Base-by-base conservation (phyloP, 2,329 filamentous ascomycete genomes). In the Colletotrichum nymphaeae region DNA sequence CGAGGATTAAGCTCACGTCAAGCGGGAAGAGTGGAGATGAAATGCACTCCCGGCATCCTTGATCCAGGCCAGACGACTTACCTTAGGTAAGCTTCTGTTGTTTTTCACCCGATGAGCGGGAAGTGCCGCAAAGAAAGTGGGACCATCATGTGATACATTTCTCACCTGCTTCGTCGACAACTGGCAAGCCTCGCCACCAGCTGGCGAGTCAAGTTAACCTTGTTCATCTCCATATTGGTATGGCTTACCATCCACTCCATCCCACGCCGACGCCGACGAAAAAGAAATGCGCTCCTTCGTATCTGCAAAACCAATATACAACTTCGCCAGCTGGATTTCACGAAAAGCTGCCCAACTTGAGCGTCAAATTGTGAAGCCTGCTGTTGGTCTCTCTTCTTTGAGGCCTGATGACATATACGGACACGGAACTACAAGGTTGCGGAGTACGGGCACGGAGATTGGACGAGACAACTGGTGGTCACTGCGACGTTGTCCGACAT, bases 1-100 rank as follows among this genome's bases (percentile, higher is more conserved):
- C 64, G 30, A 53, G 52, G 37, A 72, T 53, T 58, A 63, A 72
- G 67, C 70, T 70, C 67, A 56, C 49, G 67, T 59, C 70, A 73
- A 64, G 67, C 60, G 67, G 70, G 35, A 73, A 30, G 46, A 30
- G 59, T 57, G 67, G 71, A 32, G 67, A 32, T 24, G 24, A 49
- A 49, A 28, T 26, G 19, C 22, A 49, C 14, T 60, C 35, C 35
- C 12, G 12, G 63, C 32, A 30, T 14, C 42, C 42, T n/a, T 49
- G 35, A 52, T 52, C 24, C 24, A 19, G 9, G 42, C 42, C 28
- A n/a, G 26, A 46, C 14, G 24, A n/a, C 5, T 14, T 12, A 9
- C 11, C 5, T 14, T 12, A 30, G 16, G 16, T 56, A n/a, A 56
- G 30, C 22, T 52, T 63, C 5, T 30, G 12, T 32, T 4, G 19